Evolutionary conservation across 164 flowering plant species (phyloP).

Genomic region (Malania oleifera): DNA sequence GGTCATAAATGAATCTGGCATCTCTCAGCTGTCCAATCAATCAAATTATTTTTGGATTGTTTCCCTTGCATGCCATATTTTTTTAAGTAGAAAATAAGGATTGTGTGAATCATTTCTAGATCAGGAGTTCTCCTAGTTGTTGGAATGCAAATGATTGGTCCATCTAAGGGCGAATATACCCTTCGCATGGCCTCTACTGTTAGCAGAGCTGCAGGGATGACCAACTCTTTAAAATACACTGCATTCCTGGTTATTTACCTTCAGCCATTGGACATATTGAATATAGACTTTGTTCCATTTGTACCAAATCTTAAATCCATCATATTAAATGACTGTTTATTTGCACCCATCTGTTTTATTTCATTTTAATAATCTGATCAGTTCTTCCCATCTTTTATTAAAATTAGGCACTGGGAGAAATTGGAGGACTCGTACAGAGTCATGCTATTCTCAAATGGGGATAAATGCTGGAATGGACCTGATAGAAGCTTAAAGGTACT

Average conservation of each 20-base stretch:
- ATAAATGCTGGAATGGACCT: conserved; percentile 97
- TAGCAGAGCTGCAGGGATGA: background rate
- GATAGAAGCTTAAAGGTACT: conserved; percentile 91
- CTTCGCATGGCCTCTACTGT: background rate
- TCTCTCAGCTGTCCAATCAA: background rate
- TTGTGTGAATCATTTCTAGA: no score
- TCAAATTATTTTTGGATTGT: background rate
- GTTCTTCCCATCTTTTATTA: background rate
- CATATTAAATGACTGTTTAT: background rate
- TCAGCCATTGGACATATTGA: background rate
- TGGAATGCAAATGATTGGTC: no score
- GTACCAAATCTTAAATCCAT: background rate
- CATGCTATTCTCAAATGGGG: conserved; percentile 80
- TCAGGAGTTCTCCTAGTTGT: no score
- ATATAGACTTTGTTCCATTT: background rate
- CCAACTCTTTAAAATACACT: background rate
- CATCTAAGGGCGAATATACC: background rate
- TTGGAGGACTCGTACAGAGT: conserved; percentile 69
- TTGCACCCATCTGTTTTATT: background rate
- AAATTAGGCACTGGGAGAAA: conserved; percentile 79
- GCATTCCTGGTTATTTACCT: background rate
- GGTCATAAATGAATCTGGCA: background rate
- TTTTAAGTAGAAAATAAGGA: no score
- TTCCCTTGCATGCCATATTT: background rate
- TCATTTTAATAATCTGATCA: background rate